phyloP scores from a whole-genome alignment of 2,329 filamentous ascomycete species.

The Talaromyces marneffei region DNA sequence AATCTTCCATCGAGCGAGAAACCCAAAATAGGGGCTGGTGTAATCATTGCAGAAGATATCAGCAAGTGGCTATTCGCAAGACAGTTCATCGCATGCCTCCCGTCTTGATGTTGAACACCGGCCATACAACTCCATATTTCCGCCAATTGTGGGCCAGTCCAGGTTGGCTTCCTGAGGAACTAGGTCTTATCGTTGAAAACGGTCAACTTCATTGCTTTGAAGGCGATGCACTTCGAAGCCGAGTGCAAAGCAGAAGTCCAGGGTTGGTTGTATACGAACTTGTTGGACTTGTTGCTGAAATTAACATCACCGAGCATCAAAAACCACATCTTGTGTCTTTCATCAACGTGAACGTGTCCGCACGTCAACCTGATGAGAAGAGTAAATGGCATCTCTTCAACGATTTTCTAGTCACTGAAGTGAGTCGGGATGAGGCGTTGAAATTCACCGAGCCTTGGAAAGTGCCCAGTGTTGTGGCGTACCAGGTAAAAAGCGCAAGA shows the following conservation, averaged over 20 bases:
- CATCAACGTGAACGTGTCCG: conserved; percentile 64
- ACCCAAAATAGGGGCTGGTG: conserved; percentile 91
- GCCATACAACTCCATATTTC: conserved; percentile 65
- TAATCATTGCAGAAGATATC: conserved; percentile 81
- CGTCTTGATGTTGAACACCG: conserved; percentile 81
- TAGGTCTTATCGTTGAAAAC: conserved; percentile 83
- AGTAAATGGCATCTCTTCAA: conserved; percentile 95
- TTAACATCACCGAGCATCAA: conserved; percentile 77
- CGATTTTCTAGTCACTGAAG: conserved; percentile 82
- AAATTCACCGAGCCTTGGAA: conserved; percentile 92
- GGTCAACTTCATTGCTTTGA: conserved; percentile 95
- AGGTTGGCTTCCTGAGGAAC: conserved; percentile 87
- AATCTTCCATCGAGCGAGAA: conserved; percentile 83
- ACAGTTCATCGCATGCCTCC: conserved; percentile 74
- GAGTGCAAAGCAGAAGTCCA: conserved; percentile 71
- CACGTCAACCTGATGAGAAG: conserved; percentile 45
- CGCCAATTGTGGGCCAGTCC: conserved; percentile 75
- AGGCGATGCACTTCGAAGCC: conserved; percentile 76
- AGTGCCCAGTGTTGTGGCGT: conserved; percentile 78
- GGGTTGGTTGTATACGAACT: conserved; percentile 86
- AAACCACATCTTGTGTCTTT: conserved; percentile 88
- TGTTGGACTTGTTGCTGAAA: conserved; percentile 81
- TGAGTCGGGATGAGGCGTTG: conserved; percentile 75
- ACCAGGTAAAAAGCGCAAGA: conserved; percentile 73
- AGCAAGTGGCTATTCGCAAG: conserved; percentile 78